Conservation (phyloP, 805 yeast genomes). For the Zygosaccharomyces bisporus region DNA sequence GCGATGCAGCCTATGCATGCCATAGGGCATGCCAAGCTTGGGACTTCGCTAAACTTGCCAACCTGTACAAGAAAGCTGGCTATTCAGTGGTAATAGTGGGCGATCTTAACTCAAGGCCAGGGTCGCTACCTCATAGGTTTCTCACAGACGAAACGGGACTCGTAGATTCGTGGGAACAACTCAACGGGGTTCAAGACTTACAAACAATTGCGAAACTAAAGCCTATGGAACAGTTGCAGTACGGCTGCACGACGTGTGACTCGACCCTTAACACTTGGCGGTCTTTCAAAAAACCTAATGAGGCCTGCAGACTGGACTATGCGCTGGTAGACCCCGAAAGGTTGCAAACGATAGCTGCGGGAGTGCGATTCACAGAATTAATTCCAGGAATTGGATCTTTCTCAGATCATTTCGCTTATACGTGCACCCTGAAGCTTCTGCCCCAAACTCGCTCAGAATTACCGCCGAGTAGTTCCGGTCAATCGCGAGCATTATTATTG, state of each 20-base stretch:
- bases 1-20: constrained; percentile 86
- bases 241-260: constrained; percentile 89
- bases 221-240: constrained; percentile 58
- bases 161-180: constrained; percentile 76
- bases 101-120: constrained; percentile 87
- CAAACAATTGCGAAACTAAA: constrained; percentile 43
- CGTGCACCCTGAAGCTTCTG: constrained; percentile 40
- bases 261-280: constrained; percentile 88
- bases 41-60: constrained; percentile 75
- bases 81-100: constrained; percentile 88
- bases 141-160: constrained; percentile 66
- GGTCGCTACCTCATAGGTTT: constrained; percentile 73
- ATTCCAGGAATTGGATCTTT: constrained; percentile 68
- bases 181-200: constrained; percentile 48
- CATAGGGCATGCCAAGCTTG: constrained; percentile 95
- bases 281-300: constrained; percentile 43
- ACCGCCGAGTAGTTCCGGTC: constrained; percentile 8
- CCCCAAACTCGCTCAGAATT: constrained; percentile 13
- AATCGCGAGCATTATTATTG: constrained; percentile 12
- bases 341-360: constrained; percentile 55
- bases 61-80: constrained; percentile 62
- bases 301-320: constrained; percentile 88
- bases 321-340: constrained; percentile 65
- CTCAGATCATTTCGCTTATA: constrained; percentile 91
- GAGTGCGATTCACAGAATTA: constrained; percentile 69